Conservation (phyloP, 768 basidiomycete species). For the Coprinopsis cinerea region DNA sequence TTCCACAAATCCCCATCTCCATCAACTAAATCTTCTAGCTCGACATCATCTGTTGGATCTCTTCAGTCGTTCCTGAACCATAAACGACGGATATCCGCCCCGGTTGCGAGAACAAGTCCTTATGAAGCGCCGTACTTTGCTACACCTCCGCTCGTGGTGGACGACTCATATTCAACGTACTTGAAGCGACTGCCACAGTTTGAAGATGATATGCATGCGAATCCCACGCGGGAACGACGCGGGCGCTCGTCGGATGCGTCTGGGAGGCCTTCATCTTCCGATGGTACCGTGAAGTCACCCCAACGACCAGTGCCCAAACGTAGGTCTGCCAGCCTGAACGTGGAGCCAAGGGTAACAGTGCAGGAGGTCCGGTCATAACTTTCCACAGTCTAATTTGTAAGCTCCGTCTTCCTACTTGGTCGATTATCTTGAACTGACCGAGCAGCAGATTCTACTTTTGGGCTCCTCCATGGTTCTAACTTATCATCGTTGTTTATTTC, state of each 20-base stretch:
- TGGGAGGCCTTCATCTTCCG: not conserved
- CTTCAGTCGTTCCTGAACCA: constrained; percentile 16
- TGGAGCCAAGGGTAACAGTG: constrained; percentile 15
- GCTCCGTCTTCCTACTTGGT: not conserved
- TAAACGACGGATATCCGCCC: constrained; percentile 25
- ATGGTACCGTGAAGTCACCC: not conserved
- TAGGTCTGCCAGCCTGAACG: constrained; percentile 29
- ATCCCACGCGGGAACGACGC: constrained; percentile 8
- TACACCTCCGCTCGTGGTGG: constrained; percentile 27
- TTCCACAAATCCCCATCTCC: constrained; percentile 9
- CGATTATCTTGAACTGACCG: not conserved
- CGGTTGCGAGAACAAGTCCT: constrained; percentile 33
- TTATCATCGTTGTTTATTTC: not conserved
- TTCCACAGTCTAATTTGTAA: constrained; percentile 11
- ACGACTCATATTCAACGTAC: constrained; percentile 19
- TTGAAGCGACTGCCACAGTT: constrained; percentile 21
- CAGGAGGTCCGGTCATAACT: not conserved
- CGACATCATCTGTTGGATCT: constrained; percentile 10
- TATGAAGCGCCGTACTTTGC: constrained; percentile 44
- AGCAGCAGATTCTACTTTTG: not conserved
- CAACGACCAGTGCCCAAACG: constrained; percentile 19
- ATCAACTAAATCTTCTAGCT: constrained; percentile 9
- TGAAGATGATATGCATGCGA: constrained; percentile 21
- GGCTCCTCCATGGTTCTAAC: not conserved
- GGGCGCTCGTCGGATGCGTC: constrained; percentile 6